Base-by-base conservation (phyloP, 2,329 filamentous ascomycete species). In the Coleophoma crateriformis region DNA sequence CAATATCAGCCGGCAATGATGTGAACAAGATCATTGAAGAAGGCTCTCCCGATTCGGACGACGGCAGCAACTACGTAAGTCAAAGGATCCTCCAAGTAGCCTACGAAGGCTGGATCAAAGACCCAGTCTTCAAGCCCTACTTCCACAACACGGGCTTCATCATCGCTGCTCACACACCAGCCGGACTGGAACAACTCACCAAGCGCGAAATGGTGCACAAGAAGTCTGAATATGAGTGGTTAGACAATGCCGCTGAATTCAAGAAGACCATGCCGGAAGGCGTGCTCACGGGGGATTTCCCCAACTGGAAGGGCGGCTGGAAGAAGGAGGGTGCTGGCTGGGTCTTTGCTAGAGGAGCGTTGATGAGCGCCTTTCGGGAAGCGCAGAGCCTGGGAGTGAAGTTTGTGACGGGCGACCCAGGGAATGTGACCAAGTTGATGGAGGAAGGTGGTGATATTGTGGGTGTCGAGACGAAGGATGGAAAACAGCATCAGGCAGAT, bases 21-120 rank as follows among this genome's bases (percentile, higher is more conserved):
- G 59, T 83, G 22, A 84, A 83, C 61, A 84, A 84, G 62, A 82
- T 83, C 49, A 68, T 83, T 8, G 57, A 59, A 50, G 41, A 59
- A 59, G 57, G 55, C 51, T 45, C 51, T 54, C 60, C 32, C 59
- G 66, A 45, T n/a, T 39, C 50, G 13, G 20, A 38, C n/a, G 39
- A 49, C 34, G 39, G 45, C n/a, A 47, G 27, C 13, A 40, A 20
- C 39, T 39, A 44, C 48, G 63, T 68, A n/a, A 61, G 60, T 44
- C 66, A 60, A 48, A 61, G 37, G 19, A 54, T 64, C 63, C 57
- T 70, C 46, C 59, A 67, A 49, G 56, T 69, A 49, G 63, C 69
- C 32, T 66, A 69, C 39, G 51, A 68, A n/a, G 67, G 67, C 8
- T 76, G 72, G 73, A 64, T 67, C 11, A 56, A 58, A 8, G 73